Percentiles rank a stretch among this genome's conserved stretches.
These are phyloP conservation scores for Globisporangium viniferum DNA, from an alignment of 352 stramenopile species.

Conservation along the genomic window DNA sequence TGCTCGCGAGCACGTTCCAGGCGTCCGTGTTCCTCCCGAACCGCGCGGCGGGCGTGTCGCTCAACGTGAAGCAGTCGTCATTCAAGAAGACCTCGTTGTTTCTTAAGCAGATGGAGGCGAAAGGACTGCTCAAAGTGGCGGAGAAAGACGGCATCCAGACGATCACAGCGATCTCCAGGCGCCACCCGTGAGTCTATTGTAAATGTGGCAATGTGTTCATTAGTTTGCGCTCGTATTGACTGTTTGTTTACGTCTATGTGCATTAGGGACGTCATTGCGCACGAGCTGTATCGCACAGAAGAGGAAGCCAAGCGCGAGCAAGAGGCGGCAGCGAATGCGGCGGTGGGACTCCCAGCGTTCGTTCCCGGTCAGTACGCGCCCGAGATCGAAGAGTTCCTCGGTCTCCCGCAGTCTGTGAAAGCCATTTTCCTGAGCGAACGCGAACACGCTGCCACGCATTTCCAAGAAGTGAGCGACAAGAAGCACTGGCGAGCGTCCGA, in stretches of 20 bases:
- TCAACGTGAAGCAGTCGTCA: conserved; percentile 77
- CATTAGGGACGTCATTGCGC: conserved; percentile 51
- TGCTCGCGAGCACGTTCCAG: conserved; percentile 78
- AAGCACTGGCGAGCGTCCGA: conserved; percentile 54
- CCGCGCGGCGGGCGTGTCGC: conserved; percentile 42
- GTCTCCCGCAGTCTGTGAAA: conserved; percentile 54
- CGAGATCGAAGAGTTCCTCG: conserved; percentile 64
- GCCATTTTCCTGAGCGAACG: conserved; percentile 37
- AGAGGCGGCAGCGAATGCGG: conserved; percentile 33
- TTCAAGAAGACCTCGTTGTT: conserved; percentile 85
- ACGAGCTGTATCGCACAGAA: conserved; percentile 49
- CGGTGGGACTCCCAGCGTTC: conserved; percentile 37
- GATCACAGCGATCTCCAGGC: conserved; percentile 57
- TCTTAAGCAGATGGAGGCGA: conserved; percentile 53
- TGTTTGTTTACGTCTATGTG: neutral
- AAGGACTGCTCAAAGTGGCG: conserved; percentile 48
- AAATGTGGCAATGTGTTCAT: conserved; percentile 4
- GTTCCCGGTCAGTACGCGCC: conserved; percentile 60
- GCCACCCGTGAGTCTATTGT: conserved; percentile 60
- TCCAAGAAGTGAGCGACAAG: conserved; percentile 27
- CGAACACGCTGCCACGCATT: conserved; percentile 19
- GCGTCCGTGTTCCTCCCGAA: conserved; percentile 59
- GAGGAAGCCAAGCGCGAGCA: conserved; percentile 53
- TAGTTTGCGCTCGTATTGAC: neutral
- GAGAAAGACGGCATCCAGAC: conserved; percentile 82